Evolutionary conservation across 164 flowering plant species (phyloP).

Genomic region (Magnolia kwangsiensis): DNA sequence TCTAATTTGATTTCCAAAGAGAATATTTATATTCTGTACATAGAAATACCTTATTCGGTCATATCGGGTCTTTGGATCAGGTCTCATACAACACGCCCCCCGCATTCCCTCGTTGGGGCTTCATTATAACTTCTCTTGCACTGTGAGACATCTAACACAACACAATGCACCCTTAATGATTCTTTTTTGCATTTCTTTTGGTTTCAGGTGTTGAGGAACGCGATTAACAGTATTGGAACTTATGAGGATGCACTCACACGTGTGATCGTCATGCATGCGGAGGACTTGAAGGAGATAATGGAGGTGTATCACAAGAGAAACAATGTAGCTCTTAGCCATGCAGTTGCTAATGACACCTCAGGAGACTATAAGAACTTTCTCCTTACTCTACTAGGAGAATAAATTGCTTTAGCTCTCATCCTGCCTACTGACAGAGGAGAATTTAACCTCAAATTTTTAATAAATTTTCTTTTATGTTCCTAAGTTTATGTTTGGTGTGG

Average conservation of each 20-base stretch:
- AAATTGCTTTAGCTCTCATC: conserved; percentile 6
- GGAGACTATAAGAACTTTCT: conserved; percentile 78
- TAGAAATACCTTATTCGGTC: no score
- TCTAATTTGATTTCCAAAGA: no score
- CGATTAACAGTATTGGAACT: conserved; percentile 51
- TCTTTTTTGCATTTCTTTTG: not conserved
- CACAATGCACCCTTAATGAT: not conserved
- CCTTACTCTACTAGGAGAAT: conserved; percentile 57
- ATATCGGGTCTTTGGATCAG: no score
- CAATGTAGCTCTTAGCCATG: conserved; percentile 55
- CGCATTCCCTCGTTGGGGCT: no score
- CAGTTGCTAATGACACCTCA: conserved; percentile 63
- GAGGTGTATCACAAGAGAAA: conserved; percentile 66
- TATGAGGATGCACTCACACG: conserved; percentile 75
- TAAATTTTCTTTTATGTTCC: not conserved
- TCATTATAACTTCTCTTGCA: no score
- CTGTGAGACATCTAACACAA: not conserved
- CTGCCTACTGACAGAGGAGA: not conserved
- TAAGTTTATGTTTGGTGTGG: not conserved
- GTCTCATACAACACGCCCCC: no score
- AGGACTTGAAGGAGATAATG: conserved; percentile 66
- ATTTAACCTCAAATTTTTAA: not conserved
- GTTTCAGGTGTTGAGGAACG: conserved; percentile 43
- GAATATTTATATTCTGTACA: no score
- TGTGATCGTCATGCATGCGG: conserved; percentile 69